phyloP scores from a whole-genome alignment of 306 rosid genomes.

The Vigna angularis region DNA sequence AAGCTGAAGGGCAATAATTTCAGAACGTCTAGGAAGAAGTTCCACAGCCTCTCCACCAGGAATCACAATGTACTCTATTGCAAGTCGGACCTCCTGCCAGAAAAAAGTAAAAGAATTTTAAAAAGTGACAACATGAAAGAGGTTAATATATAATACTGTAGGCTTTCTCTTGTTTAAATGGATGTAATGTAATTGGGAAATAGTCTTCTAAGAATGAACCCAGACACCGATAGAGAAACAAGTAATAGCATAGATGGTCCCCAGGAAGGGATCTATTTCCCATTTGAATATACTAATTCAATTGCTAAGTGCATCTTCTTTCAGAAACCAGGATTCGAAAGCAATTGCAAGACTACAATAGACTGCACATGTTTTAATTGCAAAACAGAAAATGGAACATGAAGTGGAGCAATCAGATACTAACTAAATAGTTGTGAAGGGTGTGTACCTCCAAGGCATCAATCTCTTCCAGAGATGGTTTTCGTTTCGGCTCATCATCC shows the following conservation, averaged over 20 bases:
- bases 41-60: slow-evolving; percentile 99
- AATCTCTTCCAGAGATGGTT: slow-evolving; percentile 89
- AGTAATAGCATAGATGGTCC: too few species aligned
- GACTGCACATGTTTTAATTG: neutral
- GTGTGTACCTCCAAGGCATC: slow-evolving; percentile 91
- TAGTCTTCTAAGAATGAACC: neutral
- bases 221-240: neutral
- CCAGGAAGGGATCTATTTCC: neutral
- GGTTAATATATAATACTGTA: neutral
- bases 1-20: slow-evolving; percentile 90
- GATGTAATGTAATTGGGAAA: neutral
- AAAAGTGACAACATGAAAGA: neutral
- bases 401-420: slow-evolving; percentile 30
- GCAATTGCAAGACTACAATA: neutral
- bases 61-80: slow-evolving; percentile 95
- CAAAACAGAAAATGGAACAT: slow-evolving; percentile 33
- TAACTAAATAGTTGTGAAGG: slow-evolving; percentile 32
- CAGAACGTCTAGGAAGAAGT: slow-evolving; percentile 94
- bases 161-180: neutral
- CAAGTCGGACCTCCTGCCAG: slow-evolving; percentile 94
- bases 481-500: slow-evolving; percentile 88
- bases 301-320: slow-evolving; percentile 10
- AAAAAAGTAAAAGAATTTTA: slow-evolving; percentile 18
- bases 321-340: neutral
- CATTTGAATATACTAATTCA: neutral